Conservation (phyloP, 495 filamentous ascomycete species). For the Lophiostoma macrostomum region DNA sequence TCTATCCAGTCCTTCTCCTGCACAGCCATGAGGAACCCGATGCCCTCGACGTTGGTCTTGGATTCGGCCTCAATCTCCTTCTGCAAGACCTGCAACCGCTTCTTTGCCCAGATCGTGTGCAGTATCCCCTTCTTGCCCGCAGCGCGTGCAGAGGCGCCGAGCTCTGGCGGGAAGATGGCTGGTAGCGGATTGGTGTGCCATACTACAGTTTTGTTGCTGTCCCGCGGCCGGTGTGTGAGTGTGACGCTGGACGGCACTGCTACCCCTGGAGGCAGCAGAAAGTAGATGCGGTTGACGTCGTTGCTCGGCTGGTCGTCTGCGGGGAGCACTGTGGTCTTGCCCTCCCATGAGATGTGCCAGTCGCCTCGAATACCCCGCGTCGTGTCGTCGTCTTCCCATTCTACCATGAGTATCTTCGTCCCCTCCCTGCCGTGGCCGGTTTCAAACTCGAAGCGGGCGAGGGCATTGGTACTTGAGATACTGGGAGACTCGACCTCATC, state of each 20-base stretch:
- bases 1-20: constrained; percentile 81
- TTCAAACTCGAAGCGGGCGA: constrained; percentile 85
- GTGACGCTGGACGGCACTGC: constrained; percentile 65
- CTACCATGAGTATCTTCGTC: constrained; percentile 81
- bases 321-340: constrained; percentile 64
- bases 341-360: constrained; percentile 76
- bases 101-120: constrained; percentile 80
- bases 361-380: constrained; percentile 43
- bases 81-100: constrained; percentile 59
- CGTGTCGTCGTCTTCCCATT: constrained; percentile 65
- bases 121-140: constrained; percentile 74
- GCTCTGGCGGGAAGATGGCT: constrained; percentile 72
- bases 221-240: constrained; percentile 50
- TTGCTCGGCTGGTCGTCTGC: constrained; percentile 58
- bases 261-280: constrained; percentile 64
- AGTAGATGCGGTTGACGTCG: constrained; percentile 64
- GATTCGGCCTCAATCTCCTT: constrained; percentile 44
- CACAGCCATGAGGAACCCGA: constrained; percentile 75
- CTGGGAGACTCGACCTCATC: constrained; percentile 44
- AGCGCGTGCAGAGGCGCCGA: constrained; percentile 61
- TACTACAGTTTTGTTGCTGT: constrained; percentile 35
- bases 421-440: constrained; percentile 72
- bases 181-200: constrained; percentile 68
- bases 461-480: constrained; percentile 45
- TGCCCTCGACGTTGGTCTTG: constrained; percentile 65